These are phyloP conservation scores for Tympanopsis confertula DNA, from an alignment of 2,329 filamentous ascomycete genomes.

Conservation along the genomic window DNA sequence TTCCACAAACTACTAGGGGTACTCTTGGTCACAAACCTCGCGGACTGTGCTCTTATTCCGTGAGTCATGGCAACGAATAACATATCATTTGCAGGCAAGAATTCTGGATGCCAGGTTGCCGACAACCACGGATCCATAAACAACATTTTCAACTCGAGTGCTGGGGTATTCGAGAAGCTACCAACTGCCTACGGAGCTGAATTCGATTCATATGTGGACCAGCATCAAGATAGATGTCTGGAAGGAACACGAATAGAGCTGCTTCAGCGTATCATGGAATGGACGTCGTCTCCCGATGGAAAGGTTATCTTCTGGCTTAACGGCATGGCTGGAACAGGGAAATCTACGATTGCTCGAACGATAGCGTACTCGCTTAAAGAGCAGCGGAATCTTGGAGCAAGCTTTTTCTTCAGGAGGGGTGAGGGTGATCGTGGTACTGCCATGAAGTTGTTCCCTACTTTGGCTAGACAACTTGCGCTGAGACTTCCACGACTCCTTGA, in stretches of 20 bases:
- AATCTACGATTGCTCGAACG: slow-evolving; percentile 20
- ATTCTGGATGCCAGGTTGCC: no score
- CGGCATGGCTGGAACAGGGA: slow-evolving; percentile 19
- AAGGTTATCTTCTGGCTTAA: slow-evolving; percentile 19
- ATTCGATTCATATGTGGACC: not conserved
- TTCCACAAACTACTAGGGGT: no score
- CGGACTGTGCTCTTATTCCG: no score
- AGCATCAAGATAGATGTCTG: slow-evolving; percentile 7
- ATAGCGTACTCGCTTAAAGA: slow-evolving; percentile 12
- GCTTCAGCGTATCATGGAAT: slow-evolving; percentile 10
- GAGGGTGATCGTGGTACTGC: slow-evolving; percentile 14
- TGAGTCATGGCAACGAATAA: no score
- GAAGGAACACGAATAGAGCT: slow-evolving; percentile 11
- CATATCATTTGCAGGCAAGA: no score
- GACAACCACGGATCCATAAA: no score
- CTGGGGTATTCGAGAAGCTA: no score
- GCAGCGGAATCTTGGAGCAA: slow-evolving; percentile 10
- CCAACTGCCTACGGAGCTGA: not conserved
- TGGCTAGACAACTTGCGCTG: slow-evolving; percentile 10
- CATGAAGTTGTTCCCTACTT: slow-evolving; percentile 15
- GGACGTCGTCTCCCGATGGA: slow-evolving; percentile 8
- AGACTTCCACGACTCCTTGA: slow-evolving; percentile 7
- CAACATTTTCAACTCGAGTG: slow-evolving; percentile 1
- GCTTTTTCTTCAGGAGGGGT: slow-evolving; percentile 20
- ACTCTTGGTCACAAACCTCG: no score